These are phyloP conservation scores for Passiflora organensis DNA, from an alignment of 345 rosid genomes.

Conservation along the genomic window DNA sequence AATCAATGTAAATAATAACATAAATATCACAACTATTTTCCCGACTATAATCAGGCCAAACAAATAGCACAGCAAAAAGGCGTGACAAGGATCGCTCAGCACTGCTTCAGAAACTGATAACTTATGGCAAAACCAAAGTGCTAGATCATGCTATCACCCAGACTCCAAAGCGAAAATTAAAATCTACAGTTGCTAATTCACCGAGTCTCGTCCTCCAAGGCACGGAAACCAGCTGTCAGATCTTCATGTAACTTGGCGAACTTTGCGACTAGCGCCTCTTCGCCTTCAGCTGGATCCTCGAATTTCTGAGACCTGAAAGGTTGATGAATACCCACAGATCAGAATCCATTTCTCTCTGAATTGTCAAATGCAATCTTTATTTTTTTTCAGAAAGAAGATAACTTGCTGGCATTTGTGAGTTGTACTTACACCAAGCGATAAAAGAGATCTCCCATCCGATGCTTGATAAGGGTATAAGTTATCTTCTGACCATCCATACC, in stretches of 20 bases:
- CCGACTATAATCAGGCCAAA: constrained; percentile 11
- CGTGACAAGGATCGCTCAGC: constrained; percentile 11
- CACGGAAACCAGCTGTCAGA: constrained; percentile 90
- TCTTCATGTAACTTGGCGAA: constrained; percentile 81
- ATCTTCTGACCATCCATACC: constrained; percentile 99
- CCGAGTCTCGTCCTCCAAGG: constrained; percentile 90
- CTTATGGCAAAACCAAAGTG: constrained; percentile 8
- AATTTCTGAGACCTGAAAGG: constrained; percentile 84
- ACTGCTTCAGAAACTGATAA: constrained; percentile 1
- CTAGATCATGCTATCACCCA: background rate
- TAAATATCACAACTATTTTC: constrained; percentile 11
- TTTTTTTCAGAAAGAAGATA: background rate
- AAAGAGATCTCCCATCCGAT: constrained; percentile 94
- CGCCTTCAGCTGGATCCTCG: constrained; percentile 99
- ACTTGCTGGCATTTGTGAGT: background rate
- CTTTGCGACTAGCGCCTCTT: constrained; percentile 73
- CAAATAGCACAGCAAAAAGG: constrained; percentile 15
- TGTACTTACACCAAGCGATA: constrained; percentile 79
- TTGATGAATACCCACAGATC: background rate
- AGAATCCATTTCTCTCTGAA: background rate
- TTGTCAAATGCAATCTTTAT: background rate
- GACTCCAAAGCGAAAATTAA: background rate
- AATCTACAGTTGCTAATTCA: constrained; percentile 30
- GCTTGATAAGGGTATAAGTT: constrained; percentile 83
- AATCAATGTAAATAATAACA: background rate